Evolutionary conservation across 2,329 filamentous ascomycete species (phyloP), one percentile per base, ranked within the genome.

Genomic region (Beauveria varroae): DNA sequence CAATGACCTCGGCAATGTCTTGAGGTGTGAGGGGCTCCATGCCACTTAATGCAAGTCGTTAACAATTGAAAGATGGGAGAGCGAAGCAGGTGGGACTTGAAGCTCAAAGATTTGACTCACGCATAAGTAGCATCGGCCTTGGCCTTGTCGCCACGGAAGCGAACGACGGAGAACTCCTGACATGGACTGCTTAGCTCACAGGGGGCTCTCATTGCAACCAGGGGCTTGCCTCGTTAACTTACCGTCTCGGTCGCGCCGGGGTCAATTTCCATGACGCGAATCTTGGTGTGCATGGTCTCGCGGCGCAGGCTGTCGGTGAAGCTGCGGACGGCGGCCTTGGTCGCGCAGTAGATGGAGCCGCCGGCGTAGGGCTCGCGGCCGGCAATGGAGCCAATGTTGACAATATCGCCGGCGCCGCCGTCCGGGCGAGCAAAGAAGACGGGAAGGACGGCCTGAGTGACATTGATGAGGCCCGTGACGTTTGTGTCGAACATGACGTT

Each of bases 371-470:
- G 83, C 68, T 96, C 92, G 50, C 92, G 84, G 34, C 91, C 93
- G n/a, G 93, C 93, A 70, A 96, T 93, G 67, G 88, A 92, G 64
- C 93, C 93, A 70, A 97, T 78, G 71, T 97, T 98, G 78, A 99
- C 96, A 72, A 99, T 93, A 72, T 98, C 95, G 68, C 93, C 93
- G 49, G 83, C 79, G 62, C 92, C 93, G 63, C 89, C 88, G 61
- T 93, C 82, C 71, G 76, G 84, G 74, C 83, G 90, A 68, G 84
- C 80, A 75, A 91, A 88, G 81, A 93, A 96, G 72, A 92, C 86
- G 57, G 90, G 86, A 20, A 98, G 75, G 47, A 97, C 81, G 51
- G 90, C 90, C 79, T 99, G 95, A 0, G 95, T 98, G 89, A 98
- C 91, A 79, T 93, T 90, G 79, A 99, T 95, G 40, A 99, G 81